Conservation (phyloP, 305 asterid species). For the Plantago lanceolata region DNA sequence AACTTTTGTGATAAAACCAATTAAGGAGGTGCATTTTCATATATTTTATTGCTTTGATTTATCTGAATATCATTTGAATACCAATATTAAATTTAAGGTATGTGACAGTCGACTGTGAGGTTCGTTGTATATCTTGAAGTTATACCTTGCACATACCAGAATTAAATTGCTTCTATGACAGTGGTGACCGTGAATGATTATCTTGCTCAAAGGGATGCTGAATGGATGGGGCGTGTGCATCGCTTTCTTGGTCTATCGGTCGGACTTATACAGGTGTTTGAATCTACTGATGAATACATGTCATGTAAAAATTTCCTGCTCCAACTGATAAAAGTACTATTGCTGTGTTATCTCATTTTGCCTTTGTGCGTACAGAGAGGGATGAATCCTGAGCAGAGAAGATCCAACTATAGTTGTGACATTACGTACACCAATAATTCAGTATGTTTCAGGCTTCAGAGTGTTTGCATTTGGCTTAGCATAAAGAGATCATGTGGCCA, state of each 20-base stretch:
- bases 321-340: background rate
- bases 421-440: conserved; percentile 94
- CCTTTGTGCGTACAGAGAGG: conserved; percentile 55
- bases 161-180: conserved; percentile 30
- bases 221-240: conserved; percentile 99
- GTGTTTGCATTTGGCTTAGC: conserved; percentile 3
- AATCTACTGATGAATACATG: conserved; percentile 8
- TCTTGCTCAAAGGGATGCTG: conserved; percentile 99
- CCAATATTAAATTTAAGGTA: background rate
- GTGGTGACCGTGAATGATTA: conserved; percentile 97
- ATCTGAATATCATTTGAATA: background rate
- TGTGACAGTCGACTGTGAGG: background rate
- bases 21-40: background rate
- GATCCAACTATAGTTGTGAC: conserved; percentile 80
- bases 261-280: conserved; percentile 89
- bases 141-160: conserved; percentile 18
- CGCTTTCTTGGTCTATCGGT: conserved; percentile 95
- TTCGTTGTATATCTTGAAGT: conserved; percentile 15
- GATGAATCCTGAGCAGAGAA: conserved; percentile 65
- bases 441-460: conserved; percentile 47
- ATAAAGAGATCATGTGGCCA: conserved; percentile 12
- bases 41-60: background rate
- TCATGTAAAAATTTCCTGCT: conserved; percentile 10
- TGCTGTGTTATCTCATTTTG: conserved; percentile 15
- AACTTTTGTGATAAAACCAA: conserved; percentile 12